A percentile compares a stretch with the other conserved stretches of the same genome.
Conservation (phyloP, 2,329 filamentous ascomycete genomes). For the Nakataea oryzae region DNA sequence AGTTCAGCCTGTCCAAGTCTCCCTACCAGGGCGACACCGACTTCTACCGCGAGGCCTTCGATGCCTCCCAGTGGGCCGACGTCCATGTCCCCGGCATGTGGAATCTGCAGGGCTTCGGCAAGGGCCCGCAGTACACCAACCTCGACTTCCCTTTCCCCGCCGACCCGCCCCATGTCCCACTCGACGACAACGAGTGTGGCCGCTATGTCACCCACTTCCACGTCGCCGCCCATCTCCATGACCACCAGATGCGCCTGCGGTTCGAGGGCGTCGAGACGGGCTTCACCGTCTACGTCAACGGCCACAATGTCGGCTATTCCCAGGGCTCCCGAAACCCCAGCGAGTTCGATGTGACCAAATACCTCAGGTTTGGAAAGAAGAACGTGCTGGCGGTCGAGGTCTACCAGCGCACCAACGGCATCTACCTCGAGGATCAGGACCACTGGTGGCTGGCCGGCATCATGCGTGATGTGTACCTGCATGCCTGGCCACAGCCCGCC, state of each 20-base stretch:
- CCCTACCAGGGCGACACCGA: conserved; percentile 32
- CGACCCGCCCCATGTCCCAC: conserved; percentile 53
- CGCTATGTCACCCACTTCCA: conserved; percentile 49
- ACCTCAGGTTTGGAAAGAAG: conserved; percentile 20
- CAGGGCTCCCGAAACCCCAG: conserved; percentile 61
- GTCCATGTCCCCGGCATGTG: conserved; percentile 59
- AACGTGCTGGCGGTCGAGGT: conserved; percentile 56
- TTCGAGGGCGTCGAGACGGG: conserved; percentile 67
- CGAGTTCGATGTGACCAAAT: conserved; percentile 57
- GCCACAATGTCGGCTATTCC: conserved; percentile 55
- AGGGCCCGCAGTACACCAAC: conserved; percentile 60
- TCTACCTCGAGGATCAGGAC: conserved; percentile 61
- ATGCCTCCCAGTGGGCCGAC: conserved; percentile 31
- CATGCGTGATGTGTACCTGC: conserved; percentile 58
- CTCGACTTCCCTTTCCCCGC: conserved; percentile 57
- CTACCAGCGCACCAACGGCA: conserved; percentile 61
- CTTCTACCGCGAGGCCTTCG: conserved; percentile 25
- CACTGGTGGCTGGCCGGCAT: conserved; percentile 61
- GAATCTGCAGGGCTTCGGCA: conserved; percentile 59
- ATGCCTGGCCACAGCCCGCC: conserved; percentile 39
- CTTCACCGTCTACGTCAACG: conserved; percentile 62
- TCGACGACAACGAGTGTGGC: conserved; percentile 53
- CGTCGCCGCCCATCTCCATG: conserved; percentile 32
- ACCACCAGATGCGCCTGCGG: conserved; percentile 47
- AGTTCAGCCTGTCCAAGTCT: conserved; percentile 35